Evolutionary conservation across 768 basidiomycete species (phyloP).

Genomic region (Chalciporus sphaerocephalus): DNA sequence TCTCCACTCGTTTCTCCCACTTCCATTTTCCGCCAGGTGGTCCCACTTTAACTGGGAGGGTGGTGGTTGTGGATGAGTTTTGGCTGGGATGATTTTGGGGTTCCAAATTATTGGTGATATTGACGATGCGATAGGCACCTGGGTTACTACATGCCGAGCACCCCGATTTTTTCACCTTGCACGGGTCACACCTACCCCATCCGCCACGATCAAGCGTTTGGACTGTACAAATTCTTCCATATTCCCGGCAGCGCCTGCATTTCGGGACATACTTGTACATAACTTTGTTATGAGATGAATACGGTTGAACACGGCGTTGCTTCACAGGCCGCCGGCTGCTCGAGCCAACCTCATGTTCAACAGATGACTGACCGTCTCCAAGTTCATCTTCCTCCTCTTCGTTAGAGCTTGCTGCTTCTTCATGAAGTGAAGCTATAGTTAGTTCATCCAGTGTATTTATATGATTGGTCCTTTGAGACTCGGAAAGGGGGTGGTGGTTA

Average conservation of each 20-base stretch:
- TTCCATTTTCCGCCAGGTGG: constrained; percentile 1
- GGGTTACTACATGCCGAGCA: neutral
- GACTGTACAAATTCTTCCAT: neutral
- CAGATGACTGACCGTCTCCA: no score
- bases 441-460: no score
- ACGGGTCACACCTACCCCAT: neutral
- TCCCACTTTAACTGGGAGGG: neutral
- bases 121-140: neutral
- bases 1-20: neutral
- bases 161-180: neutral
- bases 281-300: neutral
- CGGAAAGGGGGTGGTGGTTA: no score
- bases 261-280: constrained; percentile 2
- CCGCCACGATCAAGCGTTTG: neutral
- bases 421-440: no score
- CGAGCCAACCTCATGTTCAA: no score
- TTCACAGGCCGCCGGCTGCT: neutral
- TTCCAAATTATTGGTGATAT: neutral
- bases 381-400: no score
- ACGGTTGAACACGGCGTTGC: neutral
- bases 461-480: no score
- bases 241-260: neutral
- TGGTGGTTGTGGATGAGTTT: no score
- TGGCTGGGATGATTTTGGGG: no score
- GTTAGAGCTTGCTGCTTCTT: no score